Evolutionary conservation across 2,329 filamentous ascomycete genomes (phyloP), one percentile per base, ranked within the genome.

Genomic region (Annulohypoxylon truncatum): DNA sequence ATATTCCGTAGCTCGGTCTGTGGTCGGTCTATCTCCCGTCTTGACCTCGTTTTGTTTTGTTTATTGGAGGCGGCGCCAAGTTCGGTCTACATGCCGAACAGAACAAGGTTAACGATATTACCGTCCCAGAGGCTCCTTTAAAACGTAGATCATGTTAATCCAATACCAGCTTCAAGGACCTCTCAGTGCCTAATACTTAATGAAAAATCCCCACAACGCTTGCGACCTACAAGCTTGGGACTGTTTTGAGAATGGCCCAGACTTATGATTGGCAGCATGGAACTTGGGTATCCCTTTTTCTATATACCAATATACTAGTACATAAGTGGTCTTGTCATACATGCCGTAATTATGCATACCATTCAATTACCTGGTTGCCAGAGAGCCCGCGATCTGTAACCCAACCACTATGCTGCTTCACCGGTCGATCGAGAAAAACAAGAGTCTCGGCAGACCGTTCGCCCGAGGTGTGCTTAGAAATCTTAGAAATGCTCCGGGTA

Each of bases 201-300:
- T 60, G 51, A 58, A 50, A 61, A 54, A 47, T 64, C 58, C 52
- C 67, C 67, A 69, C 67, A 64, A 67, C 53, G 67, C 67, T 53
- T 69, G 53, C 67, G 50, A 69, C 67, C 46, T 67, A 26, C 47
- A 48, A 47, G 59, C 48, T 42, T 64, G 55, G 59, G 59, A 33
- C 47, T 58, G 62, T 61, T 66, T 66, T 69, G 55, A 69, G 67
- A 66, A 56, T 62, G 66, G 63, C 46, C 63, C 35, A 66, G 63
- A 61, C 60, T 47, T 63, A 55, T 66, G 51, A 66, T 68, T 66
- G 59, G 55, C 59, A 22, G 60, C 62, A 54, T 56, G 50, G 66
- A 22, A 28, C 15, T 46, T 50, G 24, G 29, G 20, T 48, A 57
- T 33, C 24, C 24, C 22, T 53, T 46, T 51, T 28, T 38, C 20